Evolutionary conservation across 169 alveolate species (phyloP).

Genomic region (Cyclospora cayetanensis): DNA sequence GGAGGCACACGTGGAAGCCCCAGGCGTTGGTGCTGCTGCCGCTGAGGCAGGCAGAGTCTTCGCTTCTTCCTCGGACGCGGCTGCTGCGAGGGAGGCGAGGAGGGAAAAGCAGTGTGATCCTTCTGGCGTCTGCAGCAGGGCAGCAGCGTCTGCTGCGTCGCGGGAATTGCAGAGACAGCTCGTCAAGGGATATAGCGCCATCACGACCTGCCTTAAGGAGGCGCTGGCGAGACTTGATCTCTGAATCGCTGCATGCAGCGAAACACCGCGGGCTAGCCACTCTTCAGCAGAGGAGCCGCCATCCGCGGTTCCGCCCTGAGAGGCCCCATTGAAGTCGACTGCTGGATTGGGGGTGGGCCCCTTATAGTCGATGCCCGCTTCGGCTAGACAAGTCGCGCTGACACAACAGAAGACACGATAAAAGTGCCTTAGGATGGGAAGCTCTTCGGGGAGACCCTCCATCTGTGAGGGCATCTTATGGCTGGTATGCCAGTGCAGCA

Average conservation of each 20-base stretch:
- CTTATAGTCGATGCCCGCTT: background rate
- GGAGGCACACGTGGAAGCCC: too few relatives aligned
- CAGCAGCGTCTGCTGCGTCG: background rate
- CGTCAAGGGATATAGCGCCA: background rate
- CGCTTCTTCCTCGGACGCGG: background rate
- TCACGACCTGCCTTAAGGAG: background rate
- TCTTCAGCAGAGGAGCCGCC: background rate
- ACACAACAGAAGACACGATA: background rate
- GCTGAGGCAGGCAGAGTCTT: background rate
- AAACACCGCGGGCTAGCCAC: background rate
- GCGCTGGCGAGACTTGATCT: background rate
- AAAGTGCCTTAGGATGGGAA: constrained; percentile 7
- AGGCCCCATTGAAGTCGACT: background rate
- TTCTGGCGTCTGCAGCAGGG: constrained; percentile 41
- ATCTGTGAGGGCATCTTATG: background rate
- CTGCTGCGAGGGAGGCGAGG: background rate
- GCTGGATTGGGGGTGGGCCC: background rate
- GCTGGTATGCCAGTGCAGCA: background rate
- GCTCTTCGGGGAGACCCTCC: background rate
- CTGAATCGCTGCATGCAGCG: background rate
- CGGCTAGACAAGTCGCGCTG: background rate
- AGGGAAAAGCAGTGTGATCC: background rate
- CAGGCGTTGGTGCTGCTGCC: constrained; percentile 27
- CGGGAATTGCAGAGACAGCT: constrained; percentile 1
- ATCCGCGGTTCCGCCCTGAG: background rate